Percentiles rank a stretch among this genome's conserved stretches.
phyloP scores from a whole-genome alignment of 2,329 filamentous ascomycete species.

The Ophiocordyceps robertsii region DNA sequence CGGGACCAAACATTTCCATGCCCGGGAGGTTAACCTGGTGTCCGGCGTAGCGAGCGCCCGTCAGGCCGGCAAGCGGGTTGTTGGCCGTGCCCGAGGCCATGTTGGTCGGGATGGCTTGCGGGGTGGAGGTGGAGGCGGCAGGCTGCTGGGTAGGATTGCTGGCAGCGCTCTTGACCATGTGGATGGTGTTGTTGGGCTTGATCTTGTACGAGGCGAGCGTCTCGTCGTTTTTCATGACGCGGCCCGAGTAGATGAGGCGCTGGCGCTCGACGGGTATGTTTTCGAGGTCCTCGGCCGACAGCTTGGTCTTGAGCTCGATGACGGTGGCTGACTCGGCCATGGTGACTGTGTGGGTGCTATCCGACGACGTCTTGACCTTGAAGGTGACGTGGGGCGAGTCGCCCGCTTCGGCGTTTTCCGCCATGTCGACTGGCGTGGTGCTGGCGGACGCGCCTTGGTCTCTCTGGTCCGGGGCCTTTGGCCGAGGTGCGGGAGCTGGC shows the following conservation, averaged over 20 bases:
- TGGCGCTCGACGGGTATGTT: constrained; percentile 80
- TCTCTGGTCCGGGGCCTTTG: not conserved
- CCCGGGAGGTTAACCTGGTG: constrained; percentile 73
- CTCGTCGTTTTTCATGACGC: constrained; percentile 92
- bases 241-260: constrained; percentile 92
- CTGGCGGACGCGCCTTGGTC: constrained; percentile 3
- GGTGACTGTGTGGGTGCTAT: constrained; percentile 72
- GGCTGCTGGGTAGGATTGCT: constrained; percentile 53
- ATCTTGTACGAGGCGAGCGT: constrained; percentile 80
- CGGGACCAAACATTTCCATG: constrained; percentile 79
- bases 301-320: constrained; percentile 77
- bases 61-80: constrained; percentile 81
- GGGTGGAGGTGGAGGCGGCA: constrained; percentile 25
- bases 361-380: constrained; percentile 93
- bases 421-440: constrained; percentile 30
- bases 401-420: constrained; percentile 46
- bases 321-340: constrained; percentile 66
- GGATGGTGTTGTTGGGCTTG: constrained; percentile 88
- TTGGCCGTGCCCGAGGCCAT: constrained; percentile 75
- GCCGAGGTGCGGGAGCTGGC: no score
- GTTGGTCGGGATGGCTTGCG: constrained; percentile 48
- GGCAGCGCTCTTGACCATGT: constrained; percentile 90
- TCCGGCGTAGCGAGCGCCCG: constrained; percentile 85
- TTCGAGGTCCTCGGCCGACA: constrained; percentile 69
- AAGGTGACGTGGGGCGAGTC: constrained; percentile 77